Conservation (phyloP, 306 rosid species). For the Prunus dulcis region DNA sequence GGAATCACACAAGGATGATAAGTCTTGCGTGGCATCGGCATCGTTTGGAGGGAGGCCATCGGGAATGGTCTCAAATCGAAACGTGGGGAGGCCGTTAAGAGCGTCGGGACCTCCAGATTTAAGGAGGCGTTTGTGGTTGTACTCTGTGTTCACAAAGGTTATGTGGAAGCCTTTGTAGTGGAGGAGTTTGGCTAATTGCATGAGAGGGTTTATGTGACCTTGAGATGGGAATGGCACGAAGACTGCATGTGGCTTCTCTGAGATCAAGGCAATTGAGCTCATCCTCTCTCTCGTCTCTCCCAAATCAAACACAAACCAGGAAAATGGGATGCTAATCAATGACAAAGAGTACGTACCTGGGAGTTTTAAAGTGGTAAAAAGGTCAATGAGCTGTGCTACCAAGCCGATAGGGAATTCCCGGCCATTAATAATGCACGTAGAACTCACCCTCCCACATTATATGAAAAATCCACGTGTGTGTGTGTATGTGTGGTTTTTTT, state of each 20-base stretch:
- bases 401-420: too few species aligned
- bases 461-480: too few species aligned
- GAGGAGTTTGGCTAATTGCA: slow-evolving; percentile 38
- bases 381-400: too few species aligned
- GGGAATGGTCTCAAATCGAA: slow-evolving; percentile 30
- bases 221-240: slow-evolving; percentile 43
- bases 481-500: too few species aligned
- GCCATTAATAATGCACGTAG: too few species aligned
- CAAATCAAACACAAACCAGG: not conserved
- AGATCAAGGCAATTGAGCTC: not conserved
- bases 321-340: not conserved
- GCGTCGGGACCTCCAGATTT: slow-evolving; percentile 27
- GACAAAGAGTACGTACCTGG: too few species aligned
- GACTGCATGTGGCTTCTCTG: slow-evolving; percentile 25
- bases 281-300: not conserved
- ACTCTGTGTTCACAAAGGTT: slow-evolving; percentile 44
- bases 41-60: slow-evolving; percentile 58
- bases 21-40: slow-evolving; percentile 42
- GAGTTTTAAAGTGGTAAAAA: too few species aligned
- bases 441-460: too few species aligned
- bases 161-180: slow-evolving; percentile 39
- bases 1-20: slow-evolving; percentile 35
- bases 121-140: slow-evolving; percentile 42
- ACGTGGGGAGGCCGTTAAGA: slow-evolving; percentile 33
- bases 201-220: slow-evolving; percentile 43